phyloP scores from a whole-genome alignment of 495 filamentous ascomycete genomes.

The Xanthoparmelia taractica region DNA sequence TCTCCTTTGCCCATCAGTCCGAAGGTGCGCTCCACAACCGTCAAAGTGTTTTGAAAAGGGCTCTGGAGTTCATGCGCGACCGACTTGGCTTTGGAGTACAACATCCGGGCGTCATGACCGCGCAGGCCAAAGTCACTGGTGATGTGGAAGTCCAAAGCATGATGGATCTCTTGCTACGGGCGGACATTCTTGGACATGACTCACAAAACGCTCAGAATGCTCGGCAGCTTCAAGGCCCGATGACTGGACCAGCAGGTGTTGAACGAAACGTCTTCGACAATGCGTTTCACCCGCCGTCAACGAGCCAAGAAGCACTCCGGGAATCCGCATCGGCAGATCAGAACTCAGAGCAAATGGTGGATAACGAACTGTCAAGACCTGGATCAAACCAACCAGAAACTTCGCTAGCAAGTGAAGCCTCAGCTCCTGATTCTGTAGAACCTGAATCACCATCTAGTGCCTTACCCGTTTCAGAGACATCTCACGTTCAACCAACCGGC shows the following conservation, averaged over 20 bases:
- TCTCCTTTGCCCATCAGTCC: slow-evolving; percentile 95
- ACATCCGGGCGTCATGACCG: slow-evolving; percentile 59
- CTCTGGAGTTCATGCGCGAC: slow-evolving; percentile 96
- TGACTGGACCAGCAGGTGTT: slow-evolving; percentile 67
- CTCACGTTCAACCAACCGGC: slow-evolving; percentile 45
- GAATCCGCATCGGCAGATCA: slow-evolving; percentile 31
- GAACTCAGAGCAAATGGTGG: slow-evolving; percentile 46
- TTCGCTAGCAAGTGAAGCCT: slow-evolving; percentile 20
- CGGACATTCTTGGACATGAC: slow-evolving; percentile 60
- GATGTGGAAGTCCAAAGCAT: slow-evolving; percentile 84
- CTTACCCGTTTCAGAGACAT: neutral
- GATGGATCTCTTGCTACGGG: slow-evolving; percentile 76
- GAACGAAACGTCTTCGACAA: slow-evolving; percentile 74
- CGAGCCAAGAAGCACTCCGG: slow-evolving; percentile 40
- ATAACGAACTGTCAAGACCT: slow-evolving; percentile 32
- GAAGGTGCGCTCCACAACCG: slow-evolving; percentile 84
- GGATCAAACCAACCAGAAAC: slow-evolving; percentile 23
- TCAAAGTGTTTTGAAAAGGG: slow-evolving; percentile 87
- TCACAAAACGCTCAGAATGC: slow-evolving; percentile 37
- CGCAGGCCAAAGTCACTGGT: slow-evolving; percentile 72
- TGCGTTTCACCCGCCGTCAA: slow-evolving; percentile 47
- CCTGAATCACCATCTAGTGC: slow-evolving; percentile 19
- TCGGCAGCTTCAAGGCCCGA: slow-evolving; percentile 46
- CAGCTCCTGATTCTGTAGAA: slow-evolving; percentile 17
- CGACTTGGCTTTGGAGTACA: slow-evolving; percentile 72